These are phyloP conservation scores for Blumeria graminis DNA, from an alignment of 2,329 filamentous ascomycete species.

Conservation along the genomic window DNA sequence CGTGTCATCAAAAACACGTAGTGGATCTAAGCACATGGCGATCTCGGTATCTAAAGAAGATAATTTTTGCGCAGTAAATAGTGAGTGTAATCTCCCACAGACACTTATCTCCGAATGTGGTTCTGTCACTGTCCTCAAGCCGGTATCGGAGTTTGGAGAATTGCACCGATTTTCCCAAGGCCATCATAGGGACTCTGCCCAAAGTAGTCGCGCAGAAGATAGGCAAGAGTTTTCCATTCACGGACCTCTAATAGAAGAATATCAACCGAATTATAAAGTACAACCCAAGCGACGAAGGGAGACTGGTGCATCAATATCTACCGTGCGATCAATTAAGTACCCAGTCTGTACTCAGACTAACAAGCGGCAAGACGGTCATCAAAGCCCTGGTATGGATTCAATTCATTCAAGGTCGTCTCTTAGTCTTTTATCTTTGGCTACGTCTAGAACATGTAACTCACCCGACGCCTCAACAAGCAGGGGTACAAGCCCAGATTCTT, in stretches of 20 bases:
- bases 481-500: not conserved
- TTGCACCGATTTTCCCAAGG: constrained; percentile 4
- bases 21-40: constrained; percentile 31
- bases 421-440: not conserved
- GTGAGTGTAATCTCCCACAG: constrained; percentile 1
- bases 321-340: not conserved
- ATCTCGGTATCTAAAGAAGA: constrained; percentile 33
- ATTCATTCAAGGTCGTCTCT: not conserved
- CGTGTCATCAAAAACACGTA: constrained; percentile 27
- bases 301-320: not conserved
- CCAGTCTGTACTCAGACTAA: not conserved
- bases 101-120: constrained; percentile 1
- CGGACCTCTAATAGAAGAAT: no score
- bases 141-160: constrained; percentile 18
- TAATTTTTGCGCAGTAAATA: constrained; percentile 17
- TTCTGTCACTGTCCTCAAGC: constrained; percentile 15
- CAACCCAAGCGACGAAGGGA: not conserved
- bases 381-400: not conserved
- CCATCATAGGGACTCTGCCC: not conserved
- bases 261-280: not conserved
- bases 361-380: not conserved
- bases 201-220: not conserved
- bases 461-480: not conserved
- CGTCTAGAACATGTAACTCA: not conserved
- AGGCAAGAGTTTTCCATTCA: not conserved